Conservation (phyloP, 2,329 filamentous ascomycete genomes). For the Chaetothyriales sp. region DNA sequence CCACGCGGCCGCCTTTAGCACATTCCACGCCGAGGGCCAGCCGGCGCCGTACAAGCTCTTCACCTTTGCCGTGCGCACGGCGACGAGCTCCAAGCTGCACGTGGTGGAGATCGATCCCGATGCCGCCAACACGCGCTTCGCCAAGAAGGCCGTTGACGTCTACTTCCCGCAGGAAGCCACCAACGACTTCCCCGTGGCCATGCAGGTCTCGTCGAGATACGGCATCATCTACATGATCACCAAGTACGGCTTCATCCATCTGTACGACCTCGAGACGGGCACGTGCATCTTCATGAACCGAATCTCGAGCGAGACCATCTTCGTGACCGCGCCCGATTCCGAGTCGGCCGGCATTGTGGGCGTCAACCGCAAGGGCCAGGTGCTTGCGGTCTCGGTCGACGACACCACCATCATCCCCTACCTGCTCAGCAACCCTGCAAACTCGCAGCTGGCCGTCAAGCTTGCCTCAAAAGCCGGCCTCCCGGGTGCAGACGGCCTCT, state of each 20-base stretch:
- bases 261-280: conserved; percentile 93
- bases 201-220: conserved; percentile 94
- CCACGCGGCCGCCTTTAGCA: conserved; percentile 88
- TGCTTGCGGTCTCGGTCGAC: conserved; percentile 84
- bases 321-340: conserved; percentile 75
- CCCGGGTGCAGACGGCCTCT: conserved; percentile 85
- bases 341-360: conserved; percentile 80
- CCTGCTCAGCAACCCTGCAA: conserved; percentile 89
- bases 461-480: conserved; percentile 87
- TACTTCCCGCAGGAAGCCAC: conserved; percentile 93
- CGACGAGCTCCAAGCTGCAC: conserved; percentile 84
- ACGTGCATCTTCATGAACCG: conserved; percentile 99
- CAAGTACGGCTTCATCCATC: conserved; percentile 97
- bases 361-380: conserved; percentile 95
- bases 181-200: conserved; percentile 94
- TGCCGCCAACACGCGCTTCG: conserved; percentile 73
- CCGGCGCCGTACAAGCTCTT: conserved; percentile 88
- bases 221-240: conserved; percentile 94
- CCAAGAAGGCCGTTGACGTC: conserved; percentile 93
- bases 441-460: conserved; percentile 86
- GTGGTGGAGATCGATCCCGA: conserved; percentile 95
- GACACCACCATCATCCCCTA: conserved; percentile 87
- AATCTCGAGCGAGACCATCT: conserved; percentile 98
- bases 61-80: conserved; percentile 85
- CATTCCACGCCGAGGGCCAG: conserved; percentile 74